These are phyloP conservation scores for Colletotrichum tanaceti DNA, from an alignment of 2,329 filamentous ascomycete genomes.

Conservation along the genomic window DNA sequence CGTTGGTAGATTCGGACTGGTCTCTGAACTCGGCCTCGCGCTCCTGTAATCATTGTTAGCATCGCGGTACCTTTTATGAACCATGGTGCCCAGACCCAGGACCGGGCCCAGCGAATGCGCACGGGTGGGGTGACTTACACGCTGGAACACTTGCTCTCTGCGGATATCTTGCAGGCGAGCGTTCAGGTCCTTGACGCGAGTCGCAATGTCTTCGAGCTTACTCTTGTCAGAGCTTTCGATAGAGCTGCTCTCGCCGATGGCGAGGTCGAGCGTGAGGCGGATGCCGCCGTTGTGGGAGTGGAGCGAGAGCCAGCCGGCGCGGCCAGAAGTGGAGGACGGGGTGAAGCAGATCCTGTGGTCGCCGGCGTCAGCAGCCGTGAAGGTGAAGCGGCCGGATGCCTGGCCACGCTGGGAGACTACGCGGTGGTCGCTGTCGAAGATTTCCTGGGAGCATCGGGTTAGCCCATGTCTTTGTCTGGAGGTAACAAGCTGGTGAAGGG, in stretches of 20 bases:
- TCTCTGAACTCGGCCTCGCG: slow-evolving; percentile 98
- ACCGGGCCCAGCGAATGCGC: not conserved
- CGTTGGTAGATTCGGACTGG: slow-evolving; percentile 93
- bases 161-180: slow-evolving; percentile 86
- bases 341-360: slow-evolving; percentile 97
- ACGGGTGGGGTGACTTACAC: slow-evolving; percentile 65
- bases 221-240: slow-evolving; percentile 94
- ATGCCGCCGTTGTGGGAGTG: slow-evolving; percentile 78
- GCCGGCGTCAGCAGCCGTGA: slow-evolving; percentile 93
- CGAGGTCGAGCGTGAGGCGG: slow-evolving; percentile 87
- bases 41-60: slow-evolving; percentile 69
- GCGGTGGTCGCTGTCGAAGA: slow-evolving; percentile 97
- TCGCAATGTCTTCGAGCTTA: slow-evolving; percentile 90
- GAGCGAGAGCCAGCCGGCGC: slow-evolving; percentile 77
- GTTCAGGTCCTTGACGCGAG: slow-evolving; percentile 91
- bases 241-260: slow-evolving; percentile 92
- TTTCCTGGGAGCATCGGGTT: slow-evolving; percentile 68
- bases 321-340: slow-evolving; percentile 78
- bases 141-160: slow-evolving; percentile 95
- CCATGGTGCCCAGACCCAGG: not conserved
- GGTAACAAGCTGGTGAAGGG: slow-evolving; percentile 4
- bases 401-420: slow-evolving; percentile 88
- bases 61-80: not conserved
- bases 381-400: slow-evolving; percentile 87
- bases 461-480: slow-evolving; percentile 28